Conservation (phyloP, 2,329 filamentous ascomycete genomes). For the Monascus ruber region DNA sequence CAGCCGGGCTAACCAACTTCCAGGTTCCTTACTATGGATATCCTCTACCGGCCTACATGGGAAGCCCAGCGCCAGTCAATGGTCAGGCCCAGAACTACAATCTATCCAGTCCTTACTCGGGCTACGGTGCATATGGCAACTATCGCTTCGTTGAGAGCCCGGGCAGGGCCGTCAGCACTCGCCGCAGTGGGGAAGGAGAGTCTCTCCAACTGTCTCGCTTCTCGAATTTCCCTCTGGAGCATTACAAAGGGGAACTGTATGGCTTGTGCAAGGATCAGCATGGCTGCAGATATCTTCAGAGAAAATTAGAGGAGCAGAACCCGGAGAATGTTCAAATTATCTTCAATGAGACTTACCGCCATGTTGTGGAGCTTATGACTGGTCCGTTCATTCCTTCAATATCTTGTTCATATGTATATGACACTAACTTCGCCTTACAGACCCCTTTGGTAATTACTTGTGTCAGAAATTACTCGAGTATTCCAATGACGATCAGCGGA, state of each 20-base stretch:
- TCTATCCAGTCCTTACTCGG: slow-evolving; percentile 45
- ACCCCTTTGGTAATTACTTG: slow-evolving; percentile 97
- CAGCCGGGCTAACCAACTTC: slow-evolving; percentile 24
- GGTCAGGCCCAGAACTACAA: slow-evolving; percentile 36
- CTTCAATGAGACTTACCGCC: slow-evolving; percentile 82
- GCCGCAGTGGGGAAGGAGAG: slow-evolving; percentile 39
- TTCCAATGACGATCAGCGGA: slow-evolving; percentile 90
- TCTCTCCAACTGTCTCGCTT: slow-evolving; percentile 61
- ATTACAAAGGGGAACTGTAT: slow-evolving; percentile 74
- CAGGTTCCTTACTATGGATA: slow-evolving; percentile 39
- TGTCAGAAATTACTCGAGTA: slow-evolving; percentile 97
- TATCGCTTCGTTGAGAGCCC: slow-evolving; percentile 60
- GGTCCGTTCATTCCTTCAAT: slow-evolving; percentile 26
- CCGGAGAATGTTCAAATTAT: slow-evolving; percentile 81
- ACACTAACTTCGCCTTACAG: slow-evolving; percentile 30
- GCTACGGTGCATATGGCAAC: slow-evolving; percentile 39
- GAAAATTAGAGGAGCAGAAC: slow-evolving; percentile 86
- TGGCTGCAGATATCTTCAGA: slow-evolving; percentile 90
- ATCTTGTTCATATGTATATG: neutral
- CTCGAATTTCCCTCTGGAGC: slow-evolving; percentile 70
- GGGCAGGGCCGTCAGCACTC: slow-evolving; percentile 63
- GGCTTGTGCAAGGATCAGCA: slow-evolving; percentile 94
- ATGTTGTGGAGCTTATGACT: slow-evolving; percentile 96
- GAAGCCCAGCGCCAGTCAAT: slow-evolving; percentile 29
- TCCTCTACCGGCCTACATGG: slow-evolving; percentile 44